Evolutionary conservation across 2,329 filamentous ascomycete genomes (phyloP).

Genomic region (Fusarium succisae): DNA sequence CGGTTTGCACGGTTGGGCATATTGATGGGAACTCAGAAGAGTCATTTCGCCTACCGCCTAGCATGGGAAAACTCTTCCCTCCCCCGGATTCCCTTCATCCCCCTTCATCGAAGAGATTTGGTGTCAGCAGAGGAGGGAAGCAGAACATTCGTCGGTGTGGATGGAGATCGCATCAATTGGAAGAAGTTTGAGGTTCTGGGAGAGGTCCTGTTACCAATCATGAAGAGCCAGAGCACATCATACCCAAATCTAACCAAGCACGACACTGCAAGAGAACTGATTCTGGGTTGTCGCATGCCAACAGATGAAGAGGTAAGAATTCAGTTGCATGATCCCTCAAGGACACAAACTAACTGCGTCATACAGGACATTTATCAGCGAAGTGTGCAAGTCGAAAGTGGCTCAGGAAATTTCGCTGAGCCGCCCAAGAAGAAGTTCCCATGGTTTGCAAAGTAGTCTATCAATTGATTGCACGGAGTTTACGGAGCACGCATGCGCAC

Average conservation of each 20-base stretch:
- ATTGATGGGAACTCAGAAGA: constrained; percentile 92
- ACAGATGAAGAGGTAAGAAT: constrained; percentile 85
- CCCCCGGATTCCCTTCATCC: constrained; percentile 92
- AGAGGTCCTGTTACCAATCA: constrained; percentile 88
- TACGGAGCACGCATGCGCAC: constrained; percentile 21
- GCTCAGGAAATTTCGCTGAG: constrained; percentile 56
- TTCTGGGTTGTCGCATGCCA: constrained; percentile 83
- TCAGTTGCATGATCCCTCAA: not conserved
- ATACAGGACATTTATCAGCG: constrained; percentile 71
- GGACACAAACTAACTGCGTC: constrained; percentile 35
- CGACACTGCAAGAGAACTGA: constrained; percentile 76
- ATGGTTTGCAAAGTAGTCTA: constrained; percentile 65
- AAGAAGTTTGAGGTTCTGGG: constrained; percentile 97
- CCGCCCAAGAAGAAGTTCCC: constrained; percentile 71
- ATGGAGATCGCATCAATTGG: constrained; percentile 88
- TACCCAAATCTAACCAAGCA: constrained; percentile 78
- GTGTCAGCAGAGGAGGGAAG: constrained; percentile 94
- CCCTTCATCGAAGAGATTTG: constrained; percentile 87
- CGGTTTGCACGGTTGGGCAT: constrained; percentile 89
- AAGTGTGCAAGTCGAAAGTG: constrained; percentile 67
- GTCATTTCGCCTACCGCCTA: constrained; percentile 92
- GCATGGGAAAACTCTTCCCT: constrained; percentile 96
- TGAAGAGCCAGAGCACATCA: constrained; percentile 87
- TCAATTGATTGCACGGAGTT: constrained; percentile 42
- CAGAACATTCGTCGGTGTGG: constrained; percentile 81